Conservation (phyloP, 108 stramenopile species). For the Fragilaria crotonensis region DNA sequence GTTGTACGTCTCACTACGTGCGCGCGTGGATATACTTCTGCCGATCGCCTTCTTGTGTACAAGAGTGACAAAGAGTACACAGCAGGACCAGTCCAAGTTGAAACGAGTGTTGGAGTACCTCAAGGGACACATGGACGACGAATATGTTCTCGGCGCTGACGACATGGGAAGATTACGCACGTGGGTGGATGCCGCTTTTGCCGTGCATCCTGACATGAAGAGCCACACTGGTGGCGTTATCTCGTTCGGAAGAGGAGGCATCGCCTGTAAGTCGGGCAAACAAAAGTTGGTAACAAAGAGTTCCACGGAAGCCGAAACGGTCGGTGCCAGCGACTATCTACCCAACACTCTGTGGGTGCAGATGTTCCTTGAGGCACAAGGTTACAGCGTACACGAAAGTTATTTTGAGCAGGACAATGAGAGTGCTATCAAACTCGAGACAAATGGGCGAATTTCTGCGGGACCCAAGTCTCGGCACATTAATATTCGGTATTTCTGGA, state of each 20-base stretch:
- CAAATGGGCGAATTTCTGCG: conserved; percentile 28
- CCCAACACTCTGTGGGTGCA: conserved; percentile 35
- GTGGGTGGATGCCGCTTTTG: conserved; percentile 45
- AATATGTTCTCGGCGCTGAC: conserved; percentile 11
- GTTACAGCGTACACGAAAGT: conserved; percentile 21
- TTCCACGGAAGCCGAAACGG: conserved; percentile 41
- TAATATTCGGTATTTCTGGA: conserved; percentile 39
- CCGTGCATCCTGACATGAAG: conserved; percentile 33
- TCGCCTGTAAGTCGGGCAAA: conserved; percentile 12
- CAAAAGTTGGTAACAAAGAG: conserved; percentile 34
- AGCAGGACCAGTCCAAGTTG: conserved; percentile 42
- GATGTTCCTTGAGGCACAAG: conserved; percentile 37
- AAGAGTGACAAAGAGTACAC: conserved; percentile 24
- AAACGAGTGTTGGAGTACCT: conserved; percentile 31
- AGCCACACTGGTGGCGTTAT: conserved; percentile 44
- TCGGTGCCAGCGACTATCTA: conserved; percentile 34
- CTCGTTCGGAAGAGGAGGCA: conserved; percentile 17
- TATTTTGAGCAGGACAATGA: conserved; percentile 39
- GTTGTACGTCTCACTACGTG: conserved; percentile 13
- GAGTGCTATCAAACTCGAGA: conserved; percentile 43
- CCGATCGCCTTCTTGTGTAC: conserved; percentile 41
- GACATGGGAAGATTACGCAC: conserved; percentile 12
- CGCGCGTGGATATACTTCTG: conserved; percentile 11
- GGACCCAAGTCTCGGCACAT: conserved; percentile 38
- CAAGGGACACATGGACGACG: conserved; percentile 13